phyloP scores from a whole-genome alignment of 805 yeast genomes.

The Candida takata region DNA sequence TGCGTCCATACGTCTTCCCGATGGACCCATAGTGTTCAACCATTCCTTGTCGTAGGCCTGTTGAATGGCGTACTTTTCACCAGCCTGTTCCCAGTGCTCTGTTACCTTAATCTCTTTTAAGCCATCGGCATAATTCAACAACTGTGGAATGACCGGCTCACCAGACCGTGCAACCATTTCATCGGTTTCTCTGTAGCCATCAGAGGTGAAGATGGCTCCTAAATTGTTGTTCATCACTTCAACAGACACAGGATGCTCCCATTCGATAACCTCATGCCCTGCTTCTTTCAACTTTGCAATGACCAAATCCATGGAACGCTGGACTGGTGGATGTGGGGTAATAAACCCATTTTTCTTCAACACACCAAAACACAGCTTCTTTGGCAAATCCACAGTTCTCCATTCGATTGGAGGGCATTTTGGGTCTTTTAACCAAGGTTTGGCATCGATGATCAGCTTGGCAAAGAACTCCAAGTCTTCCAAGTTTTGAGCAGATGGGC shows the following conservation, averaged over 20 bases:
- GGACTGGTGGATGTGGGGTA: slow-evolving; percentile 50
- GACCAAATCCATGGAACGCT: slow-evolving; percentile 34
- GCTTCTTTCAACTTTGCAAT: slow-evolving; percentile 20
- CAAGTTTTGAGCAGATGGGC: slow-evolving; percentile 36
- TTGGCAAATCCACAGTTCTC: slow-evolving; percentile 25
- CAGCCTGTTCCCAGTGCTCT: slow-evolving; percentile 34
- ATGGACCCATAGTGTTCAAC: slow-evolving; percentile 42
- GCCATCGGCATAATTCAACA: slow-evolving; percentile 50
- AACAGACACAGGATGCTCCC: slow-evolving; percentile 31
- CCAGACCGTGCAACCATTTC: slow-evolving; percentile 50
- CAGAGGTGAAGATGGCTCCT: slow-evolving; percentile 48
- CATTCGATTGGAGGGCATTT: slow-evolving; percentile 34
- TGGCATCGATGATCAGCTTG: slow-evolving; percentile 23
- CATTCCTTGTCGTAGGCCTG: slow-evolving; percentile 31
- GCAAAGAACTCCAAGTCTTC: slow-evolving; percentile 30
- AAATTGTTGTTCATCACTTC: slow-evolving; percentile 39
- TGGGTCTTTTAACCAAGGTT: slow-evolving; percentile 39
- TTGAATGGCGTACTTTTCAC: slow-evolving; percentile 28
- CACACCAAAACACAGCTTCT: slow-evolving; percentile 39
- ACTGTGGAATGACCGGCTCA: slow-evolving; percentile 59
- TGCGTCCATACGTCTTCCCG: slow-evolving; percentile 47
- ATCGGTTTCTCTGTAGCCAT: slow-evolving; percentile 56
- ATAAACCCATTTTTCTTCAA: slow-evolving; percentile 26
- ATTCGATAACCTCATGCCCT: slow-evolving; percentile 38
- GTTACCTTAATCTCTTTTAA: slow-evolving; percentile 42